phyloP scores from a whole-genome alignment of 345 rosid species.

The Eucalyptus marginata region DNA sequence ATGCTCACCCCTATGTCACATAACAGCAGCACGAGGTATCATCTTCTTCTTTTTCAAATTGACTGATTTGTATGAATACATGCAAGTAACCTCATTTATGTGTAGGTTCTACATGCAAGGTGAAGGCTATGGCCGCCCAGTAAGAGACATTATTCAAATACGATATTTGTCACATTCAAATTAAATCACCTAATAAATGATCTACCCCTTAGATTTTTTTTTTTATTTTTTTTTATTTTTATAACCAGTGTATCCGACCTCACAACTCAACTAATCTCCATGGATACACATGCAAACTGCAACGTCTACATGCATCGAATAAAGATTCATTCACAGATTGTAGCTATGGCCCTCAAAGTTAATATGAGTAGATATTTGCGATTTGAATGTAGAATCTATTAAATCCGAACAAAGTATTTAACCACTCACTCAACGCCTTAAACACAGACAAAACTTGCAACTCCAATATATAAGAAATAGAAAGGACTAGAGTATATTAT shows the following conservation, averaged over 20 bases:
- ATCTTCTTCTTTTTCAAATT: neutral
- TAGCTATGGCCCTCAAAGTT: neutral
- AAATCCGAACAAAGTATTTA: neutral
- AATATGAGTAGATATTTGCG: neutral
- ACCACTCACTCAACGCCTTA: neutral
- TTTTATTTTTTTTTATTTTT: rapidly evolving
- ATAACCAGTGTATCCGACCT: neutral
- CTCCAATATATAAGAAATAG: neutral
- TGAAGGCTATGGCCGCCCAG: neutral
- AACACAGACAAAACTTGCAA: neutral
- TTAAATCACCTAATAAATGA: neutral
- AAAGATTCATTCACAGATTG: neutral
- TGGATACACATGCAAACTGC: neutral
- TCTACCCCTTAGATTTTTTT: neutral
- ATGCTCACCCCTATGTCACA: neutral
- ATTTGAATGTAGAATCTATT: neutral
- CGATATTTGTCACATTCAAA: neutral
- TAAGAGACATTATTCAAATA: neutral
- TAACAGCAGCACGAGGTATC: neutral
- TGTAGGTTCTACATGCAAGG: neutral
- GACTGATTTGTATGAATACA: neutral
- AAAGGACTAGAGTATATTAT: neutral
- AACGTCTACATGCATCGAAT: neutral
- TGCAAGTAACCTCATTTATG: neutral
- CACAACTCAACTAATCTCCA: neutral